Base-by-base conservation (phyloP, 2,329 filamentous ascomycete species). In the Penicillium sp. region DNA sequence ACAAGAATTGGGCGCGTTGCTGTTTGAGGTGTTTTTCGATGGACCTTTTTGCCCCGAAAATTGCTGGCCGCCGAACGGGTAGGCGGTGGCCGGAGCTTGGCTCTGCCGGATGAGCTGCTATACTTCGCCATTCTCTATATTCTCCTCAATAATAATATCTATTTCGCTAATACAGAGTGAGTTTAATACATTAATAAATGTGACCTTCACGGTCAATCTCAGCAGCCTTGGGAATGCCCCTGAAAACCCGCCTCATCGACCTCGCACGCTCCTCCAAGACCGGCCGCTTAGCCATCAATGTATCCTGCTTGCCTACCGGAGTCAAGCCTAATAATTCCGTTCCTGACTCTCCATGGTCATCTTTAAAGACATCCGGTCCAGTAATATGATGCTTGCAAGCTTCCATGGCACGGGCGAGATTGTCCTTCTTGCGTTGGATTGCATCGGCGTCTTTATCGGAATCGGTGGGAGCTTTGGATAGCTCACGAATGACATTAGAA, bases 291-390 rank as follows among this genome's bases (percentile, higher is more conserved):
- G 65, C 62, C 38, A 71, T 41, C 7, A 71, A 44, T 36, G 63
- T 64, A 38, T 69, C 62, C 34, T 59, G 67, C 53, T 64, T 64
- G 15, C 64, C 59, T 2, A 55, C 55, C 7, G 69, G 68, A 4
- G 70, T 73, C 53, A 74, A 58, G 57, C 71, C 65, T 41, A 71
- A 50, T 58, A 72, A 62, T 19, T 60, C 61, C 36, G 62, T 50
- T 19, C 50, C 55, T 23, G 66, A 62, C 13, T 52, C 49, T 11
- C 64, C 76, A 41, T 80, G 76, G 52, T 80, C 75, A 69, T 96
- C 90, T 69, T 89, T 92, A 88, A 93, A 96, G 70, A 92, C 95
- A 50, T 95, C 91, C 7, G 96, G 78, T 58, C 83, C 87, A 56
- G 87, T 87, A 49, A 96, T 88, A 68, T 96, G 90, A 65, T 87